Base-by-base conservation (phyloP, 768 basidiomycete genomes). In the Lactarius sp. region DNA sequence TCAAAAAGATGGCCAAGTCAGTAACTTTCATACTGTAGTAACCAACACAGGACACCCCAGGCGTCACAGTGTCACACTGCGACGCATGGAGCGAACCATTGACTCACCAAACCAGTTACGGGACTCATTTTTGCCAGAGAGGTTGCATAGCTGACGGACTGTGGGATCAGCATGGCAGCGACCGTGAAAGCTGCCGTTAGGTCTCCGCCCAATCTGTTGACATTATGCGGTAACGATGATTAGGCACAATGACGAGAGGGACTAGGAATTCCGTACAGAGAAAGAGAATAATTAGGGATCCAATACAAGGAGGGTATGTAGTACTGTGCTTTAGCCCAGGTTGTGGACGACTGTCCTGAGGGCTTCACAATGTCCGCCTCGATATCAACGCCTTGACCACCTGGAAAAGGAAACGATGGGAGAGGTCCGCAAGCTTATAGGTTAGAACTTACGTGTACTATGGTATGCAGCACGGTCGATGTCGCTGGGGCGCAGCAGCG, bases 141-240 rank as follows among this genome's bases (percentile, higher is more conserved):
- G 3, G 90, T 85, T 8, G 92, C 95, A 71, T 98, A 97, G 73
- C 90, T 92, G 72, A 97, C 90, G 1, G 92, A 90, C 73, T 92
- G 87, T 6, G 91, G 90, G 70, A 92, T 88, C 50, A 92, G 79
- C 81, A 92, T 88, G 56, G 85, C 86, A 20, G 90, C 88, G 9
- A 97, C 85, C 0, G 94, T 94, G 34, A 94, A 70, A 18, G 94
- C 95, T 33, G 91, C 92, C 0, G 93, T 77, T n/a, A 92, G 69
- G 73, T 95, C 92, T 20, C 85, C 85, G 10, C 80, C 77, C 27
- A 87, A 76, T 46, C 84, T 86, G 44, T 51, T 59, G 18, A 41
- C 33, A 53, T 47, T 58, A 61, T 39, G 60, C 75, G 80, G 42
- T 74, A 74, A 44, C 79, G 71, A 49, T 78, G 78, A 63, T 37